Base-by-base conservation (phyloP, 805 yeast species). In the Yarrowia sp. region DNA sequence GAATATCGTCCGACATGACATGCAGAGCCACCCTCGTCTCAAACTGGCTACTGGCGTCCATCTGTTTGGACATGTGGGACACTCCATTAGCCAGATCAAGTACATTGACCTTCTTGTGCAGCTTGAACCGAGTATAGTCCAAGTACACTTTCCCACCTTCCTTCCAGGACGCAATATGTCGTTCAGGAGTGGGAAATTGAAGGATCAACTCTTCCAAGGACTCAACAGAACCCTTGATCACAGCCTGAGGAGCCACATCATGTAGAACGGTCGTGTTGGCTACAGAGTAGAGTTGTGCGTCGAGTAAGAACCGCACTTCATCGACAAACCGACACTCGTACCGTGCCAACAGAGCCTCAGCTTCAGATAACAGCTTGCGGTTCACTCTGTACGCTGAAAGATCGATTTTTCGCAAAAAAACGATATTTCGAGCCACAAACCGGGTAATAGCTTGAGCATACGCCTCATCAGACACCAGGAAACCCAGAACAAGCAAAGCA, bases 191-290 rank as follows among this genome's bases (percentile, higher is more conserved):
- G 9, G 42, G 58, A 35, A 72, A 69, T 41, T 68, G 65, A 22
- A 39, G 15, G 10, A 78, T 65, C 9, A 75, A 51, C 7, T 65
- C 69, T 17, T 51, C 61, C 11, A 77, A 65, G 13, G 62, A 63
- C 17, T 48, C 68, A 6, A 69, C 58, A 13, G 73, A 75, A 65
- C 82, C 81, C n/a, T 82, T 78, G 14, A 86, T 81, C 0, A 92
- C 83, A 3, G 87, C 82, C 13, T 75, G 73, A 8, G 98, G 98
- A 0, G 93, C 98, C 35, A 91, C 87, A 3, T 79, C 73, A 0
- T 77, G 71, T 8, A 86, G 69, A 4, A 90, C 75, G 0, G 84
- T 76, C 1, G 75, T 72, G 70, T 90, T 95, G 0, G 97, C 96
- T 43, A 83, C 85, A 0, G 75, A 78, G 77, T 83, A 83, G 58